Base-by-base conservation (phyloP, 805 yeast genomes). In the Yamadazyma paraphyllophila region DNA sequence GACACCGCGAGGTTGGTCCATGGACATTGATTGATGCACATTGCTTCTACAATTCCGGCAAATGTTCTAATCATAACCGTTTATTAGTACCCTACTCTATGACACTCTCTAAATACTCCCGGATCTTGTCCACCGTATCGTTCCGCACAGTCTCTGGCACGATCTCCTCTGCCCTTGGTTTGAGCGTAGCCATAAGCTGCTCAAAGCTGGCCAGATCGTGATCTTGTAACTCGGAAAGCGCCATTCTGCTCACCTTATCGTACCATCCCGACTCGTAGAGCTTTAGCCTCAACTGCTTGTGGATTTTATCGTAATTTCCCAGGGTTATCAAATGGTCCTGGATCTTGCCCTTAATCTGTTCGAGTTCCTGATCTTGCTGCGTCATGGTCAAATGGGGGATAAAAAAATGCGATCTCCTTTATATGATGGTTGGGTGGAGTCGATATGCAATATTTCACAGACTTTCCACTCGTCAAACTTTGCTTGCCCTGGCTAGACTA, bases 261-360 rank as follows among this genome's bases (percentile, higher is more conserved):
- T 80, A 81, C 97, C 97, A 91, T 5, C 97, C 97, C 1, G 84
- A 76, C 58, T 86, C 85, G 43, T 81, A 76, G 9, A 91, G 74
- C 56, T 78, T 80, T 45, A 82, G 74, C 54, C 81, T 80, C 47
- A 91, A 66, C 39, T 76, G 71, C 42, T 78, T 76, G 41, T 85
- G 82, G 45, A 88, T 84, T 73, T 76, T 74, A 49, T 86, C 92
- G 63, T 89, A 89, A 64, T 84, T 86, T 0, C 96, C 97, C 25
- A 88, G 78, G 26, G 82, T 76, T 2, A 88, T 80, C 32, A 89
- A 74, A 56, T 81, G 82, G 47, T 80, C 80, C 55, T 85, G 88
- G 37, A 88, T 84, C 56, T 82, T 80, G 7, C 81, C 72, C 61
- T 77, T 78, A 40, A 82, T 71, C 41, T 63, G 65, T 46, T 68